These are phyloP conservation scores for barley (Hordeum vulgare) DNA, from an alignment of 176 grass and related monocot genomes.

Conservation along the genomic window MorexV3_pseudomolecules_assembly NC_058519.1:134527717-134528216, in stretches of 20 bases:
- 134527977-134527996: conserved; percentile 6
- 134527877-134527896: neutral
- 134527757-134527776: conserved; percentile 28
- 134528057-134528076: conserved; percentile 24
- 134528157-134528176: conserved; percentile 31
- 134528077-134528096: conserved; percentile 55
- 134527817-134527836: conserved; percentile 54
- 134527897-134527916: conserved; percentile 47
- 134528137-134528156: conserved; percentile 4
- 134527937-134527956: conserved; percentile 24
- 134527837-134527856: conserved; percentile 50
- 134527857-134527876: conserved; percentile 31
- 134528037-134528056: neutral
- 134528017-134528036: neutral
- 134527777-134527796: conserved; percentile 1
- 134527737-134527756: conserved; percentile 22
- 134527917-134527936: conserved; percentile 27
- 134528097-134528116: conserved; percentile 34
- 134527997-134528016: conserved; percentile 39
- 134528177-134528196: conserved; percentile 51
- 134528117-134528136: conserved; percentile 1
- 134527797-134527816: conserved; percentile 40
- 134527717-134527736: conserved; percentile 31
- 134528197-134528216: neutral
- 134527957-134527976: conserved; percentile 23